phyloP scores from a whole-genome alignment of 78 protist genomes.

The Dictyostelium firmibasis region DNA sequence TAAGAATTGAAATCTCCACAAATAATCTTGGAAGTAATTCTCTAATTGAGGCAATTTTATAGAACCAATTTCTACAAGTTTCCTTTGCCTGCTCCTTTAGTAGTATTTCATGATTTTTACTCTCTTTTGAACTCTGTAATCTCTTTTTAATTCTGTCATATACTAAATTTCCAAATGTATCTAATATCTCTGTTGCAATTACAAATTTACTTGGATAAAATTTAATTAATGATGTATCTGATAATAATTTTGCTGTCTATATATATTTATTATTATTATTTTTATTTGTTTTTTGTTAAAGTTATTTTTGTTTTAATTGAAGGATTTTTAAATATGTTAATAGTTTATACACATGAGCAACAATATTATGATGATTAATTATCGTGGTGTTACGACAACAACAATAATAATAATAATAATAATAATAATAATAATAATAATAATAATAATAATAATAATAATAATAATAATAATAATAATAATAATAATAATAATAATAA shows the following conservation, averaged over 20 bases:
- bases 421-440: no score
- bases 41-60: slow-evolving; percentile 95
- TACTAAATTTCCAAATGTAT: slow-evolving; percentile 94
- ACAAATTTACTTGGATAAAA: slow-evolving; percentile 96
- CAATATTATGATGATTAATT: no score
- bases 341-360: no score
- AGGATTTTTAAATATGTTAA: no score
- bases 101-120: slow-evolving; percentile 33
- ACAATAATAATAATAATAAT: no score
- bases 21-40: slow-evolving; percentile 93
- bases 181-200: slow-evolving; percentile 92
- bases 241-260: slow-evolving; percentile 87
- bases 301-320: no score
- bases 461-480: no score
- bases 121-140: slow-evolving; percentile 11
- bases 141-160: slow-evolving; percentile 76
- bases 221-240: slow-evolving; percentile 57
- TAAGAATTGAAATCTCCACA: slow-evolving; percentile 89
- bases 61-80: slow-evolving; percentile 96
- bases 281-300: no score
- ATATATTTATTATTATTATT: not conserved
- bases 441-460: no score
- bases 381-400: no score
- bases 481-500: no score
- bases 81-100: slow-evolving; percentile 87